Evolutionary conservation across 148 eudicot species (phyloP), one percentile per base, ranked within the genome.

Genomic region (Cornus suecica): DNA sequence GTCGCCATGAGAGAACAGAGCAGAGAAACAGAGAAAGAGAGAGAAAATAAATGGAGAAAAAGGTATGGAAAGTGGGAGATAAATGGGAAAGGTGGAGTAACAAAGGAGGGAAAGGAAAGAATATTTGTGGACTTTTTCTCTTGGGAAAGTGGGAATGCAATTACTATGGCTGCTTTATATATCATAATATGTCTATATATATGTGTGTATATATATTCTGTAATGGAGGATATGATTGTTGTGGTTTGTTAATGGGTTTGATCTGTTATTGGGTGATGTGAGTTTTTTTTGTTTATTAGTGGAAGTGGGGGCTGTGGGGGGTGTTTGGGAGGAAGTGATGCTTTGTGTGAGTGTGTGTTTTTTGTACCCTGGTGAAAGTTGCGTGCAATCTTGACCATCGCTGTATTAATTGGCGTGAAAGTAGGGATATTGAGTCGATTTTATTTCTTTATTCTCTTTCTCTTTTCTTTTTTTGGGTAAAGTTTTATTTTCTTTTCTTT

Each of bases 1-100:
- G 88, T 87, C 9, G 98, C 98, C 98, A 93, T 95, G 66, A 54
- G 23, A 48, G 29, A 30, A 15, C 73, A 62, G 29, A 31, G 24
- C 11, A 51, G 78, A 66, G 71, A n/a, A n/a, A n/a, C n/a, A 28
- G 66, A 72, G 79, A 66, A 56, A 63, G 75, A 34, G 34, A 74
- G 62, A 22, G 20, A 31, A 2, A 31, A 5, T 58, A 13, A 61
- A 64, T 31, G 60, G 42, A 26, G 27, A 30, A 24, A 54, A 48
- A 68, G 16, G 84, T 65, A 77, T 32, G 23, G 48, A 64, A 10
- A 26, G 63, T 20, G 26, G 70, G 24, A 20, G 54, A 37, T 24
- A 68, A 56, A 58, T 10, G 26, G 72, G 23, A 27, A 67, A 72
- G 29, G 74, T 13, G 77, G 7, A 64, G 74, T 65, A 65, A 56